Percentiles rank a stretch among this genome's conserved stretches.
These are phyloP conservation scores for Bigelowiella natans DNA, from an alignment of 78 protist species.

Conservation along the genomic window DNA sequence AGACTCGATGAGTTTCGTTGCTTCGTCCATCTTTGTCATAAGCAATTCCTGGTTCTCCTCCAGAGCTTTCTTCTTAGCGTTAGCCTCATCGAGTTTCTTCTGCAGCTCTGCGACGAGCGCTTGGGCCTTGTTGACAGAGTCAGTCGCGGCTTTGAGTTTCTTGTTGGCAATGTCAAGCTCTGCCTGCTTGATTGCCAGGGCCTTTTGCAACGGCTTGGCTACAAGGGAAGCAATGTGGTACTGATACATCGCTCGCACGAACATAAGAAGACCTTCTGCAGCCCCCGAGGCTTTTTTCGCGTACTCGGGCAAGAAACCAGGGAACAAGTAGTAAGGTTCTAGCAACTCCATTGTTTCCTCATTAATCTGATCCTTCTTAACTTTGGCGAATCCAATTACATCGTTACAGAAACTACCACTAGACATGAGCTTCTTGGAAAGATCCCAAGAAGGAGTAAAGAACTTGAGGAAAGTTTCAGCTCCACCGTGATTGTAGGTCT, in stretches of 20 bases:
- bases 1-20: constrained; percentile 65
- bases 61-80: constrained; percentile 51
- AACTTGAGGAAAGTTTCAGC: background rate
- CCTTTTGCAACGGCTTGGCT: background rate
- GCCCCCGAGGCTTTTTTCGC: constrained; percentile 47
- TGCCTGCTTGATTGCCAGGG: background rate
- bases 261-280: constrained; percentile 63
- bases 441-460: constrained; percentile 29
- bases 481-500: constrained; percentile 28
- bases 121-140: constrained; percentile 28
- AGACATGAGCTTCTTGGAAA: constrained; percentile 27
- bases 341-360: constrained; percentile 75
- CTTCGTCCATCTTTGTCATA: constrained; percentile 44
- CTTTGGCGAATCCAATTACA: constrained; percentile 30
- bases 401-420: constrained; percentile 28
- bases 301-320: constrained; percentile 47
- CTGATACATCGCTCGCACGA: constrained; percentile 54
- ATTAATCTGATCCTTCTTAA: constrained; percentile 53
- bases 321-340: constrained; percentile 56
- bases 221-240: constrained; percentile 30
- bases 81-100: constrained; percentile 50
- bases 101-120: constrained; percentile 30
- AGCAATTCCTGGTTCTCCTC: constrained; percentile 59
- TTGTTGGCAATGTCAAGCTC: constrained; percentile 42
- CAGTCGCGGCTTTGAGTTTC: constrained; percentile 18